Evolutionary conservation across 225 moss, liverwort and hornwort species (phyloP).

Genomic region (Bryum argenteum): DNA sequence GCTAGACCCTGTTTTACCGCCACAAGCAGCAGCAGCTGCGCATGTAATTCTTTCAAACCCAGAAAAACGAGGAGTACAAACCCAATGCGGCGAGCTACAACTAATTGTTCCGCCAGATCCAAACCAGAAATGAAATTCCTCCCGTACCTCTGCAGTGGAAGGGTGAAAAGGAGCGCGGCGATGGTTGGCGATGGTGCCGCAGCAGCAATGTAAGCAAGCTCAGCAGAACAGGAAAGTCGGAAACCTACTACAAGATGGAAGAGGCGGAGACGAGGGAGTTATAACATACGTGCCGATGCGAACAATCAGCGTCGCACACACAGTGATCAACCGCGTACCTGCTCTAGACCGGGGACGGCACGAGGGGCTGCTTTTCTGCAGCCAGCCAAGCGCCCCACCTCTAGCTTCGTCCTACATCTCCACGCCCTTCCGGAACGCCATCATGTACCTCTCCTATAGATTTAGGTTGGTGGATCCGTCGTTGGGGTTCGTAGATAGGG

Average conservation of each 20-base stretch:
- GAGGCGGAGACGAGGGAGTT: not conserved
- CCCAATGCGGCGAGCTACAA: slow-evolving; percentile 14
- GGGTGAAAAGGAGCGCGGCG: too few relatives aligned
- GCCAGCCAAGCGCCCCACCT: not conserved
- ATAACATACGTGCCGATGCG: slow-evolving; percentile 1
- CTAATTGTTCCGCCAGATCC: too few relatives aligned
- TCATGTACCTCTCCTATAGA: accelerated
- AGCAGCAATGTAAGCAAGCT: not conserved
- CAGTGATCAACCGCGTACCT: slow-evolving; percentile 18
- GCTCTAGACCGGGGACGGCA: slow-evolving; percentile 15
- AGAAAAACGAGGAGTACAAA: not conserved
- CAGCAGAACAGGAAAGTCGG: not conserved
- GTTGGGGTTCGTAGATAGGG: not conserved
- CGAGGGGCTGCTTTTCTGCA: not conserved
- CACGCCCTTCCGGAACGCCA: accelerated
- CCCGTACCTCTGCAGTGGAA: too few relatives aligned
- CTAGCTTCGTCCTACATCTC: accelerated
- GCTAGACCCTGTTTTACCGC: not conserved
- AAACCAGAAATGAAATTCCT: too few relatives aligned
- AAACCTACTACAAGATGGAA: not conserved
- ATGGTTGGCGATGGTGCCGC: not conserved
- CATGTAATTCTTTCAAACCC: not conserved
- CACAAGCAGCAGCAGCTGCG: not conserved
- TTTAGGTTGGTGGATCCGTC: slow-evolving; percentile 3
- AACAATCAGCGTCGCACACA: slow-evolving; percentile 17